Evolutionary conservation across 208 protist species (phyloP), one percentile per base, ranked within the genome.

Genomic region (Herpetomonas samuelpessoai): DNA sequence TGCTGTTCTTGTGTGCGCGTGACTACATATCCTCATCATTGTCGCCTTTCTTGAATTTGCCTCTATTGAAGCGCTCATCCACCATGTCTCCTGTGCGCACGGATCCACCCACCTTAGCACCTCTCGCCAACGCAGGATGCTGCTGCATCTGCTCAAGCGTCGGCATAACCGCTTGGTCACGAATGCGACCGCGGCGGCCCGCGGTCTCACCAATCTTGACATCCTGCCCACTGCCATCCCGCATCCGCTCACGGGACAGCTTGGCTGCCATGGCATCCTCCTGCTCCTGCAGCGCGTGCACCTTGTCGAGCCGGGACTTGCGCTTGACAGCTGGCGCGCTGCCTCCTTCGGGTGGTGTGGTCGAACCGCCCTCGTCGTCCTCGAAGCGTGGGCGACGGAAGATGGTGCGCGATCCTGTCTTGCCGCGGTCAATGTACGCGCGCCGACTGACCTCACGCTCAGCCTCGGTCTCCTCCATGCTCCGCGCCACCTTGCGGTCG

Each of bases 381-480:
- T 62, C 68, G 45, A 79, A 66, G 31, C 57, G 74, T 16, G 83
- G 76, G 21, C 75, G 89, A 38, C 86, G 78, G 76, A 88, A 86
- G 59, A 93, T 85, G 10, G 77, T 74, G 53, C 76, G 81, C 27
- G 86, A 84, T 21, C 90, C 90, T 0, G 77, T 86, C 57, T 92
- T 92, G 21, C 90, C 90, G 24, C 90, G 86, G 38, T 93, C 86
- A 68, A 96, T 93, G 73, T 96, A 96, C 25, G 76, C 75, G 18
- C 86, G 86, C 1, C 84, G 81, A 59, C 65, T 91, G 41, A 92
- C 68, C 57, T 83, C 86, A n/a, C 86, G 79, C 38, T 96, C 82
- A 46, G 68, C 68, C 46, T 88, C 74, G 21, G 86, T 93, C 41
- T 96, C 83, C 74, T 96, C 89, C 84, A 93, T 88, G 64, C 84